A percentile compares a stretch with the other conserved stretches of the same genome.
These are phyloP conservation scores for Coriolopsis trogii DNA, from an alignment of 1,284 basidiomycete species.

Conservation along the genomic window DNA sequence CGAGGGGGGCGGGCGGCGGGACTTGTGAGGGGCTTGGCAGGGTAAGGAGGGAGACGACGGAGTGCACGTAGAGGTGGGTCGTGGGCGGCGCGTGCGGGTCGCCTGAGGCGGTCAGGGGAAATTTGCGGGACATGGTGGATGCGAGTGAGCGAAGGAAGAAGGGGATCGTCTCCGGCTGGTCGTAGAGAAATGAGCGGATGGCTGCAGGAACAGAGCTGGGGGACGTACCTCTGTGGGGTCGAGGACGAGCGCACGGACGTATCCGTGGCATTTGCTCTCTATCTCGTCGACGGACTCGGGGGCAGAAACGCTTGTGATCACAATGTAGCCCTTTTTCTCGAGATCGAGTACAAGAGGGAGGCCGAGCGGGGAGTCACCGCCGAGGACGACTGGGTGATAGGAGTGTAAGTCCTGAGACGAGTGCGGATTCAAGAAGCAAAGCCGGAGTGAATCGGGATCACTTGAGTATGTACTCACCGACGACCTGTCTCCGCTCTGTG, in stretches of 20 bases:
- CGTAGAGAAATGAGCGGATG: slow-evolving; percentile 6
- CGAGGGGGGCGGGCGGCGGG: slow-evolving; percentile 59
- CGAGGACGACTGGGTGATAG: slow-evolving; percentile 64
- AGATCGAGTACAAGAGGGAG: slow-evolving; percentile 71
- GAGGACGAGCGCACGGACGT: slow-evolving; percentile 76
- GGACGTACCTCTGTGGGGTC: slow-evolving; percentile 69
- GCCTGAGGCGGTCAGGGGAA: slow-evolving; percentile 74
- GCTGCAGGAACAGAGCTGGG: not conserved
- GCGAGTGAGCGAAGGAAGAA: slow-evolving; percentile 78
- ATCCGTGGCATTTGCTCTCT: slow-evolving; percentile 69
- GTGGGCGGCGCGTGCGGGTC: slow-evolving; percentile 74
- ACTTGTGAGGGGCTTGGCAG: slow-evolving; percentile 44
- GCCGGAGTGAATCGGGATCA: too few species aligned
- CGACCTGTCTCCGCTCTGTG: slow-evolving; percentile 63
- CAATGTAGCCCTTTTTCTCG: slow-evolving; percentile 77
- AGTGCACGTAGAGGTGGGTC: slow-evolving; percentile 67
- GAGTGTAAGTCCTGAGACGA: not conserved
- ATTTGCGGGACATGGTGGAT: slow-evolving; percentile 78
- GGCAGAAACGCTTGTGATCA: slow-evolving; percentile 74
- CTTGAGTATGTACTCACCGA: slow-evolving; percentile 52
- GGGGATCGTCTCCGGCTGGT: slow-evolving; percentile 68
- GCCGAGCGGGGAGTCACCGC: slow-evolving; percentile 73
- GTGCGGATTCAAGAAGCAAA: not conserved
- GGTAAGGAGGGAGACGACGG: slow-evolving; percentile 71
- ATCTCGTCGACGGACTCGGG: slow-evolving; percentile 63